Evolutionary conservation across 1,139 yeast genomes (phyloP).

Genomic region (Candida dubliniensis): DNA sequence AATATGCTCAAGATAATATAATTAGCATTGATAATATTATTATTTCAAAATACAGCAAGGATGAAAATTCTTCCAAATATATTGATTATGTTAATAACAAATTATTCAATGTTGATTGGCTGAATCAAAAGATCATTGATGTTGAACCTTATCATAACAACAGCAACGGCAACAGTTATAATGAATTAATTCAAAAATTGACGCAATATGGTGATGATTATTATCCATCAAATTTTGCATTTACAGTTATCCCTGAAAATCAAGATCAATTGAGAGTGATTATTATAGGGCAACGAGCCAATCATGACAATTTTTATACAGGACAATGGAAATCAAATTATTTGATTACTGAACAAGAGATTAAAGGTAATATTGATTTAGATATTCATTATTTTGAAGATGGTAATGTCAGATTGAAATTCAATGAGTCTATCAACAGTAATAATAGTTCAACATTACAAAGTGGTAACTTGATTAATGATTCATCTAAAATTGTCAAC

Average conservation of each 20-base stretch:
- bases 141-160: constrained; percentile 41
- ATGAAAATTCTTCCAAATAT: constrained; percentile 34
- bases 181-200: constrained; percentile 31
- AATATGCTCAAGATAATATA: constrained; percentile 29
- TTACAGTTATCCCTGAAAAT: constrained; percentile 40
- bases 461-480: neutral
- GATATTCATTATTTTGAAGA: constrained; percentile 94
- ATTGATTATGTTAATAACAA: constrained; percentile 43
- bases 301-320: constrained; percentile 79
- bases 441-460: neutral
- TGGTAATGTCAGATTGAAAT: constrained; percentile 84
- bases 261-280: constrained; percentile 35
- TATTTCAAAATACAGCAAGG: constrained; percentile 38
- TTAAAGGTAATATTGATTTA: constrained; percentile 58
- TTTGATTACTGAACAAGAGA: constrained; percentile 33
- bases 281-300: constrained; percentile 71
- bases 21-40: constrained; percentile 24
- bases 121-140: constrained; percentile 45
- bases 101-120: constrained; percentile 64
- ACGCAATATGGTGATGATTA: constrained; percentile 46
- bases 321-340: constrained; percentile 87
- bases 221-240: constrained; percentile 55
- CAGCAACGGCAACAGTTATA: constrained; percentile 22
- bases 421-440: constrained; percentile 41
- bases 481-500: constrained; percentile 41